Evolutionary conservation across 306 rosid genomes (phyloP).

Genomic region (Bauhinia variegata): DNA sequence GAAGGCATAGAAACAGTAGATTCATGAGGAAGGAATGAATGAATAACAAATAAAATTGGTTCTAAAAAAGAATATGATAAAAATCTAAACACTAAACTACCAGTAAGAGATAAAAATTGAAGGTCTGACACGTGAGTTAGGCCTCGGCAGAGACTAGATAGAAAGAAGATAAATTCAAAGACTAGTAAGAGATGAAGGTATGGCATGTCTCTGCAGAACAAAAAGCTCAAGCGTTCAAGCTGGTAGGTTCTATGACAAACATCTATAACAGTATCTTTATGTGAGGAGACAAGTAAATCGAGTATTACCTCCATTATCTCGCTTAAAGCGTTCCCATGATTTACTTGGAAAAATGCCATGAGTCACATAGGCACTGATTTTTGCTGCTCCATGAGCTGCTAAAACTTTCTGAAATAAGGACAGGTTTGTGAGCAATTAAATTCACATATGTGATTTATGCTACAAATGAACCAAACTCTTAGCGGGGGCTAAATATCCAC

Average conservation of each 20-base stretch:
- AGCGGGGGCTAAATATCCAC: background rate
- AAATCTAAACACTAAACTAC: background rate
- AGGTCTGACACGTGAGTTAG: background rate
- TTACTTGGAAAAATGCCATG: constrained; percentile 95
- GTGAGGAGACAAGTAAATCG: constrained; percentile 27
- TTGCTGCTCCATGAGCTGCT: constrained; percentile 86
- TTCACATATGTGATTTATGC: constrained; percentile 9
- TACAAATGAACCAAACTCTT: background rate
- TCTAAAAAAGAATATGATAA: background rate
- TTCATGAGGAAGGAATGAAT: background rate
- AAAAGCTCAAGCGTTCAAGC: background rate
- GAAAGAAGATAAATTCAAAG: background rate
- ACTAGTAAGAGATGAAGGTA: background rate
- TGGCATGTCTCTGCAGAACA: constrained; percentile 1
- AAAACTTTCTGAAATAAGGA: constrained; percentile 73
- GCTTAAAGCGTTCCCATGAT: constrained; percentile 87
- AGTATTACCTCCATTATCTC: constrained; percentile 72
- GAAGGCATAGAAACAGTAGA: background rate
- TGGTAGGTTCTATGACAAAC: constrained; percentile 1
- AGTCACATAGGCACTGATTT: constrained; percentile 95
- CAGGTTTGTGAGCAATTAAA: constrained; percentile 13
- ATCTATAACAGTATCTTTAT: background rate
- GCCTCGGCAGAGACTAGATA: background rate
- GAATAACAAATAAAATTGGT: background rate
- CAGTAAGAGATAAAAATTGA: background rate